Evolutionary conservation across 768 basidiomycete genomes (phyloP).

Genomic region (Suillus variegatus): DNA sequence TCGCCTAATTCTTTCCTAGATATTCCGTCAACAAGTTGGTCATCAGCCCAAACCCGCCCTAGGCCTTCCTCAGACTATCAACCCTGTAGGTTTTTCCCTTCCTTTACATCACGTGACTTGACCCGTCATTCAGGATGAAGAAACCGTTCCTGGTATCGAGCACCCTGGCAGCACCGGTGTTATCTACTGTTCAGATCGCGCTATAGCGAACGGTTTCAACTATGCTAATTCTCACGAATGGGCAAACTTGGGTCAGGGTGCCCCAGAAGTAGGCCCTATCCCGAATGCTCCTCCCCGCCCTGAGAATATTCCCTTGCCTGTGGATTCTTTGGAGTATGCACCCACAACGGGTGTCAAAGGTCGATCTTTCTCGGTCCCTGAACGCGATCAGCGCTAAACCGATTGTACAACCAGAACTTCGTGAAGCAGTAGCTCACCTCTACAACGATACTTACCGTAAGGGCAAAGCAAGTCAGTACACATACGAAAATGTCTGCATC

Average conservation of each 20-base stretch:
- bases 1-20: slow-evolving; percentile 42
- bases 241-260: slow-evolving; percentile 91
- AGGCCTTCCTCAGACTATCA: slow-evolving; percentile 59
- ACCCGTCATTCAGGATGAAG: slow-evolving; percentile 60
- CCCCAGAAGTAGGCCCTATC: slow-evolving; percentile 85
- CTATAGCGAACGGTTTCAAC: slow-evolving; percentile 93
- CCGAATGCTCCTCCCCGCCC: slow-evolving; percentile 73
- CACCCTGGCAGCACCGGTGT: slow-evolving; percentile 69
- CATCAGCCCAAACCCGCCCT: slow-evolving; percentile 65
- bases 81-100: slow-evolving; percentile 51
- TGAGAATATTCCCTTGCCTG: slow-evolving; percentile 60
- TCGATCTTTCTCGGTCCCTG: slow-evolving; percentile 22
- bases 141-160: slow-evolving; percentile 86
- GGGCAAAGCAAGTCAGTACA: slow-evolving; percentile 82
- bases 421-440: slow-evolving; percentile 86
- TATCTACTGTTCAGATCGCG: slow-evolving; percentile 90
- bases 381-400: slow-evolving; percentile 8
- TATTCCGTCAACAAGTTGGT: slow-evolving; percentile 72
- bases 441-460: slow-evolving; percentile 89
- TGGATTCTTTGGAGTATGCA: slow-evolving; percentile 85
- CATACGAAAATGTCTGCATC: slow-evolving; percentile 91
- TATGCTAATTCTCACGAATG: slow-evolving; percentile 78
- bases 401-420: slow-evolving; percentile 51
- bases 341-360: slow-evolving; percentile 92
- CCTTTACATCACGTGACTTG: slow-evolving; percentile 5